Base-by-base conservation (phyloP, 2,329 filamentous ascomycete species). In the Decorospora gaudefroyi region DNA sequence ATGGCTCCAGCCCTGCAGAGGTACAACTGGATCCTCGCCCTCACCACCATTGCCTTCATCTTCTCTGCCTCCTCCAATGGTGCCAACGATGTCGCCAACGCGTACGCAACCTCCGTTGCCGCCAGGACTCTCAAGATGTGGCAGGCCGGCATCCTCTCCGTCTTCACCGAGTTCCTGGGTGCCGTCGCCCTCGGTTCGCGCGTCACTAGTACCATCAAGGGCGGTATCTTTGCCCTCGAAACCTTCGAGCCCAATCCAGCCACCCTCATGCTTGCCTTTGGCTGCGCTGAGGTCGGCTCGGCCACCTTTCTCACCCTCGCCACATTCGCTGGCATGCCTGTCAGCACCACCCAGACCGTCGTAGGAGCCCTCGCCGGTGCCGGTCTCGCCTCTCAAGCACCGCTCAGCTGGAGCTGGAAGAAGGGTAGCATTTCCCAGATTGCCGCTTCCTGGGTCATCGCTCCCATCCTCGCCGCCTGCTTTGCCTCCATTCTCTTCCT, bases 281-380 rank as follows among this genome's bases (percentile, higher is more conserved):
- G 76, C 13, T 81, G 78, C 57, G 80, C 79, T 38, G 71, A 81
- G 17, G 43, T 46, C 7, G 43, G 38, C 19, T 46, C 43, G 5
- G 43, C 43, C n/a, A 31, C 33, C 6, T 46, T 46, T 28, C 38
- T 84, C 10, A 82, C 80, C 45, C 62, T 82, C 49, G 79, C 78
- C 23, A 84, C 81, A 3, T 65, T 53, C 27, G 29, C 29, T n/a
- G 80, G 79, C 26, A 73, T 82, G 51, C 82, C 81, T 23, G 80
- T 84, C 13, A 83, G 80, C 0, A 83, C 82, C 2, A 84, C 81
- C 2, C 80, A 84, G 64, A 81, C 80, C 7, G 76, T 84, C 47
- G 76, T 84, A 49, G 80, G 79, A 13, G 79, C 79, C 49, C 74
- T 85, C 22, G 72, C 83, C 40, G 82, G 82, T 43, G 79, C 83